Evolutionary conservation across 148 eudicot species (phyloP).

Genomic region (Fagopyrum tataricum): DNA sequence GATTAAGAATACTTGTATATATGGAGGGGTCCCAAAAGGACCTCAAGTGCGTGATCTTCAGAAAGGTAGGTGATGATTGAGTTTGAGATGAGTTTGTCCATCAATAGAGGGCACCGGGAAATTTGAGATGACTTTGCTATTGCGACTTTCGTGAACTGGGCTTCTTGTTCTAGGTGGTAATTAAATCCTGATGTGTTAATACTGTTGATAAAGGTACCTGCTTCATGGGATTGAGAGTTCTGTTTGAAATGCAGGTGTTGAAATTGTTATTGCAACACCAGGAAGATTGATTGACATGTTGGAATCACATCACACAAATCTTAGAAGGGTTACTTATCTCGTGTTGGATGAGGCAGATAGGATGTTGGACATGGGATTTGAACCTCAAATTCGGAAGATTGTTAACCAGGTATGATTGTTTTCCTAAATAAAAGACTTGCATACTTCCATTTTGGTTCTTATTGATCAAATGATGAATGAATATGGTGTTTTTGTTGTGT

Average conservation of each 20-base stretch:
- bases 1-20: slow-evolving; percentile 97
- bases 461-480: neutral
- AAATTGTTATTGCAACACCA: slow-evolving; percentile 94
- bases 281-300: slow-evolving; percentile 97
- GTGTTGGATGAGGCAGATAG: slow-evolving; percentile 97
- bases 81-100: slow-evolving; percentile 85
- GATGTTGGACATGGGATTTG: slow-evolving; percentile 99
- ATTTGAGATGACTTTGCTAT: slow-evolving; percentile 90
- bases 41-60: slow-evolving; percentile 99
- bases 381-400: slow-evolving; percentile 94
- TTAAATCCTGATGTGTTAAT: slow-evolving; percentile 15
- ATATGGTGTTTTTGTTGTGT: neutral
- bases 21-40: slow-evolving; percentile 99
- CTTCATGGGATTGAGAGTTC: neutral
- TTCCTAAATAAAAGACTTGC: neutral
- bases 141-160: slow-evolving; percentile 57
- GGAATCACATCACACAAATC: slow-evolving; percentile 85
- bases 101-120: slow-evolving; percentile 37
- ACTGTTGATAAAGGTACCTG: neutral
- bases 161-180: slow-evolving; percentile 39
- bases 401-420: slow-evolving; percentile 61
- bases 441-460: neutral
- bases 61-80: slow-evolving; percentile 99
- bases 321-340: slow-evolving; percentile 93
- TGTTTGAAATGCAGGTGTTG: slow-evolving; percentile 55